phyloP scores from a whole-genome alignment of 1,139 yeast genomes.

The Kodamaea plutei region DNA sequence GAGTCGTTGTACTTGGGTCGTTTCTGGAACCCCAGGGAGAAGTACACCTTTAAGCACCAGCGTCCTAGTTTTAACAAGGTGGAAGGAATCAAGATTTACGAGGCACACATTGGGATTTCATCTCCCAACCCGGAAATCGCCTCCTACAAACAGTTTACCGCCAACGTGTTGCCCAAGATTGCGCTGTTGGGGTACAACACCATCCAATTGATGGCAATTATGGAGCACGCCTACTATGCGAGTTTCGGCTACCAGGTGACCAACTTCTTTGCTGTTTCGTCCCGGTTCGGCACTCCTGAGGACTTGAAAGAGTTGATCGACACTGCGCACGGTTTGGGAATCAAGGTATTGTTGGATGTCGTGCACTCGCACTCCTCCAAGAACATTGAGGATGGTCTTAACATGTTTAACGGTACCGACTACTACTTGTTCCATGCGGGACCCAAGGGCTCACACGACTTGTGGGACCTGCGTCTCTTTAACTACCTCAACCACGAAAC shows the following conservation, averaged over 20 bases:
- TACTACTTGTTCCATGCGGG: constrained; percentile 93
- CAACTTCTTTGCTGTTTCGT: constrained; percentile 82
- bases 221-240: constrained; percentile 99
- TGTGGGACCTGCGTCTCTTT: constrained; percentile 94
- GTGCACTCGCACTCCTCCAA: constrained; percentile 96
- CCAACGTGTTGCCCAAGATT: constrained; percentile 77
- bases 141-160: constrained; percentile 78
- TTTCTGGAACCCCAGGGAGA: constrained; percentile 65
- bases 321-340: constrained; percentile 85
- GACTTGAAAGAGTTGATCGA: constrained; percentile 88
- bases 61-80: constrained; percentile 49
- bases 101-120: constrained; percentile 95
- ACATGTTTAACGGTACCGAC: constrained; percentile 92
- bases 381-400: constrained; percentile 90
- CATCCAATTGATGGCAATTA: constrained; percentile 93
- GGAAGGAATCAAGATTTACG: constrained; percentile 72
- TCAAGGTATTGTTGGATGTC: constrained; percentile 81
- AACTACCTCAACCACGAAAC: constrained; percentile 91
- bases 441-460: constrained; percentile 75
- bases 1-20: constrained; percentile 66
- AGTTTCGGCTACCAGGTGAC: constrained; percentile 96
- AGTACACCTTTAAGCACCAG: constrained; percentile 57
- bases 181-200: constrained; percentile 84
- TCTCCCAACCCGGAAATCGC: constrained; percentile 86
- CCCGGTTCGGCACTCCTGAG: constrained; percentile 92